Evolutionary conservation across 805 yeast species (phyloP), one percentile per base, ranked within the genome.

Genomic region (Spencermartinsiella europaea): DNA sequence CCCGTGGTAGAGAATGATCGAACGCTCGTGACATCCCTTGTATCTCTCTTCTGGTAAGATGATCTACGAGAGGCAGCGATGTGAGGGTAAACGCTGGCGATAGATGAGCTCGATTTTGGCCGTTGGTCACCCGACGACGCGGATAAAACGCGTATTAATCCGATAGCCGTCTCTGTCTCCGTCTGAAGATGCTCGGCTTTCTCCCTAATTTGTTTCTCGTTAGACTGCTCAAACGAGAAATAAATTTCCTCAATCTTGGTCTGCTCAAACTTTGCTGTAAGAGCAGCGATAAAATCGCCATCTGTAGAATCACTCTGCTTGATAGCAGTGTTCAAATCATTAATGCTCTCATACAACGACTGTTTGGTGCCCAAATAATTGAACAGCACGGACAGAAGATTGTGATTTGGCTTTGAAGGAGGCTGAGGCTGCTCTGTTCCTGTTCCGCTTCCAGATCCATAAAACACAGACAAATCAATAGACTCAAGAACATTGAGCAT

Each of bases 291-390:
- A 34, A 48, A 46, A 15, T 48, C 59, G 17, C 39, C 40, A 25
- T 44, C 52, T 15, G 51, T 42, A 12, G 42, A 20, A 21, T 54
- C 57, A 21, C 25, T 40, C 33, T 53, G 47, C 25, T 44, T 44
- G 22, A 40, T 35, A 12, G 42, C 49, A 14, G 38, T 38, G 3
- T 39, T 37, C 27, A 51, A 40, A 12, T 46, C 51, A 12, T 46
- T 42, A 27, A 53, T 34, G 21, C 33, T 53, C 15, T 52, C 58
- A 61, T 87, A 90, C 21, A 85, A 61, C 5, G 75, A 73, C 60
- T 88, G 96, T 56, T 88, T 89, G 40, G 76, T 67, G 51, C 82
- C 83, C 57, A 81, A 77, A 59, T 85, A 88, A 42, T 85, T 95
- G 37, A 46, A 51, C n/a, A 82, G 69, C 3, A 81, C 42, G 22